Evolutionary conservation across 2,329 filamentous ascomycete species (phyloP).

Genomic region (Aspergillus intermedius): DNA sequence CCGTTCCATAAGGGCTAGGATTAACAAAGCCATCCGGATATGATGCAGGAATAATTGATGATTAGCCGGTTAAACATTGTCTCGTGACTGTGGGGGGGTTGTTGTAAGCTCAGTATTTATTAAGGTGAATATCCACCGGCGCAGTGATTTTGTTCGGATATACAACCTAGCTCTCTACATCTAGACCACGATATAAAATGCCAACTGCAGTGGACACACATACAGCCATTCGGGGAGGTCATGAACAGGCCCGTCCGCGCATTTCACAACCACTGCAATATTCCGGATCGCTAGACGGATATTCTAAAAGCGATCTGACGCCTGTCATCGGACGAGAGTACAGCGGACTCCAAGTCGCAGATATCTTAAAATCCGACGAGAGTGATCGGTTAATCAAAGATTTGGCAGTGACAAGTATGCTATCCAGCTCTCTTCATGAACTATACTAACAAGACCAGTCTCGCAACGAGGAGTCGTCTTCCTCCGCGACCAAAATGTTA

Average conservation of each 20-base stretch:
- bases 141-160: neutral
- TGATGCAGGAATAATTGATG: too few relatives aligned
- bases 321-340: conserved; percentile 38
- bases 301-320: conserved; percentile 35
- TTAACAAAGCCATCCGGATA: neutral
- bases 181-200: conserved; percentile 6
- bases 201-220: conserved; percentile 8
- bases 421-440: conserved; percentile 14
- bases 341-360: conserved; percentile 38
- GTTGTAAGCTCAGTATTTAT: neutral
- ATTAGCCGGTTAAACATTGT: too few relatives aligned
- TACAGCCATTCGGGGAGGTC: conserved; percentile 14
- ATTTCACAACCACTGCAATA: conserved; percentile 30
- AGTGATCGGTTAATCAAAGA: conserved; percentile 58
- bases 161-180: neutral
- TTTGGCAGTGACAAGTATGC: conserved; percentile 57
- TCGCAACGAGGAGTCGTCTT: conserved; percentile 64
- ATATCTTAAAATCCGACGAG: conserved; percentile 52
- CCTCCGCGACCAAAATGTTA: conserved; percentile 59
- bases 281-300: conserved; percentile 34
- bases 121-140: neutral
- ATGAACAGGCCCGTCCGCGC: conserved; percentile 16
- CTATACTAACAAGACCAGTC: conserved; percentile 43
- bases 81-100: neutral
- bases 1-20: conserved; percentile 3